Conservation (phyloP, 495 filamentous ascomycete species). For the Neurospora sp. region DNA sequence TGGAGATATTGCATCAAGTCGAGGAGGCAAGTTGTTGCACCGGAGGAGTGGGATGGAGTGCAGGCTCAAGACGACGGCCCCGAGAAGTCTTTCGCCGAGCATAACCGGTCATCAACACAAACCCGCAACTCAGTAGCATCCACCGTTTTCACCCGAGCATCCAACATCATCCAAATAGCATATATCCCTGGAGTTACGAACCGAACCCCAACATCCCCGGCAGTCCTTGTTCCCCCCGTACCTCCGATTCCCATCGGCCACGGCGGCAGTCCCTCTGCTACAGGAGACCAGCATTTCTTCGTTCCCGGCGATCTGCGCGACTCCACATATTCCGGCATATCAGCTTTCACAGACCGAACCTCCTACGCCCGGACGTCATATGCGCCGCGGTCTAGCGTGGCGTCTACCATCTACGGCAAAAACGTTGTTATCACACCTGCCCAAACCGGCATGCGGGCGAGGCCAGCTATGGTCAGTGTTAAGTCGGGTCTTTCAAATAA, state of each 20-base stretch:
- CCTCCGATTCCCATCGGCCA: constrained; percentile 75
- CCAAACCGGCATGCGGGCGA: constrained; percentile 72
- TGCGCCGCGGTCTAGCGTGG: constrained; percentile 68
- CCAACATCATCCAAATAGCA: constrained; percentile 98
- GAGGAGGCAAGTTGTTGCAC: constrained; percentile 46
- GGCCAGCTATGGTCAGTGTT: constrained; percentile 84
- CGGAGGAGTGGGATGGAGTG: constrained; percentile 45
- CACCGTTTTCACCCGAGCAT: constrained; percentile 88
- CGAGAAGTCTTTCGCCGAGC: constrained; percentile 49
- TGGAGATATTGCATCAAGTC: constrained; percentile 84
- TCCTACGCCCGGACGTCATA: constrained; percentile 56
- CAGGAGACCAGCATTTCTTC: constrained; percentile 84
- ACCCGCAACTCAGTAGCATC: constrained; percentile 88
- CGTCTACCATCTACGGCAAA: constrained; percentile 85
- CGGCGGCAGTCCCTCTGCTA: constrained; percentile 43
- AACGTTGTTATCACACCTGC: constrained; percentile 77
- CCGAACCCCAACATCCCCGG: constrained; percentile 71
- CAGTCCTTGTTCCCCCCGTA: constrained; percentile 79
- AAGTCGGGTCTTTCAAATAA: constrained; percentile 46
- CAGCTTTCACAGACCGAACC: constrained; percentile 54
- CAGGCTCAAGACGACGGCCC: constrained; percentile 41
- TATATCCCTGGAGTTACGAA: constrained; percentile 98
- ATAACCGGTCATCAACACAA: constrained; percentile 68
- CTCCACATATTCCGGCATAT: constrained; percentile 64
- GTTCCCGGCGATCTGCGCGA: constrained; percentile 86